Conservation (phyloP, 2,329 filamentous ascomycete genomes). For the Epicoccum nigrum region DNA sequence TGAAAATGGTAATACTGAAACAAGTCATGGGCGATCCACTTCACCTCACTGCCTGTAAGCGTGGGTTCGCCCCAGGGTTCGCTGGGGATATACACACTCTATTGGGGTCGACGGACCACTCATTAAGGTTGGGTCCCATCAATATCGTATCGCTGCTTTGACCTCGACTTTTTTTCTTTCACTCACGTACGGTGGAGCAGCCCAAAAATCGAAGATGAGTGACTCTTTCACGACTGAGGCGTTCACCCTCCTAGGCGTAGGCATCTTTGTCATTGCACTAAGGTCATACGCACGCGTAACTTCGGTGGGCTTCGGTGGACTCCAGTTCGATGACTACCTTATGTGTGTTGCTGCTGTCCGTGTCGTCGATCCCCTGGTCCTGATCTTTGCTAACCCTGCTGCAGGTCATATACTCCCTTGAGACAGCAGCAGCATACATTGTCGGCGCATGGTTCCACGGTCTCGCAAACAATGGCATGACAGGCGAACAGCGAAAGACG, state of each 20-base stretch:
- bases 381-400: neutral
- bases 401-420: slow-evolving; percentile 58
- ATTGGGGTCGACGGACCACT: neutral
- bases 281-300: slow-evolving; percentile 58
- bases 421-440: slow-evolving; percentile 58
- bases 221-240: slow-evolving; percentile 23
- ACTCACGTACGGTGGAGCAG: slow-evolving; percentile 1
- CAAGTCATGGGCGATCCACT: neutral
- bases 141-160: slow-evolving; percentile 5
- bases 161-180: neutral
- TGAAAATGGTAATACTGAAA: neutral
- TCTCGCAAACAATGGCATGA: slow-evolving; percentile 50
- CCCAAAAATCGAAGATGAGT: slow-evolving; percentile 5
- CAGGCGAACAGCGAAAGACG: slow-evolving; percentile 52
- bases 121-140: slow-evolving; percentile 9
- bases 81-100: neutral
- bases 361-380: slow-evolving; percentile 20
- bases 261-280: slow-evolving; percentile 56
- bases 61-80: slow-evolving; percentile 4
- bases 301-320: slow-evolving; percentile 56
- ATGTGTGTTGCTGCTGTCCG: slow-evolving; percentile 61
- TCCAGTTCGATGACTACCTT: slow-evolving; percentile 65
- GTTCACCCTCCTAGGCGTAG: slow-evolving; percentile 21
- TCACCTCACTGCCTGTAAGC: neutral
- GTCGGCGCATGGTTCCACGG: slow-evolving; percentile 58